Evolutionary conservation across 2,329 filamentous ascomycete species (phyloP).

Genomic region (Xylariales sp.): DNA sequence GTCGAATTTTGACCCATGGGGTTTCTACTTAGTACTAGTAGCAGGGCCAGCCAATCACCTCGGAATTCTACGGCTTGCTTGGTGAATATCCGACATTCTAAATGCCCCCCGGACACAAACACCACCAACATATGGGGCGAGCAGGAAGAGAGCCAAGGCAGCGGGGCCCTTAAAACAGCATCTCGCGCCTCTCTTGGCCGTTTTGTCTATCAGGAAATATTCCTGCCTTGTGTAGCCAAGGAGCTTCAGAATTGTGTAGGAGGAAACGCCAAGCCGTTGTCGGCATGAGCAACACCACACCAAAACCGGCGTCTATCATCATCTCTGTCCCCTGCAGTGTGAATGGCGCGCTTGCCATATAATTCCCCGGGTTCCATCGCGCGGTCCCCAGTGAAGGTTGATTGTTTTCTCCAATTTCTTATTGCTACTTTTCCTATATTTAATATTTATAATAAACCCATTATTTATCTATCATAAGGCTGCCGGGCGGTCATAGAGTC

Average conservation of each 20-base stretch:
- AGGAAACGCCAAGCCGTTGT: constrained; percentile 26
- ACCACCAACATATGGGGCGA: background rate
- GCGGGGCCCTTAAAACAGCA: constrained; percentile 13
- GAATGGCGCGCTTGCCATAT: constrained; percentile 17
- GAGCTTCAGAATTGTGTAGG: constrained; percentile 25
- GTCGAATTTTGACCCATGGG: background rate
- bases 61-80: constrained; percentile 1
- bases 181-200: constrained; percentile 22
- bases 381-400: background rate
- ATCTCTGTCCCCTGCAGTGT: background rate
- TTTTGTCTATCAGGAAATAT: background rate
- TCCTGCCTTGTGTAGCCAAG: constrained; percentile 30
- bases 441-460: background rate
- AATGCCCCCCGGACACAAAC: constrained; percentile 2
- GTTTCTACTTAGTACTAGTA: too few relatives aligned
- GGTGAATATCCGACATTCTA: constrained; percentile 3
- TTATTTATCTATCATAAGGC: background rate
- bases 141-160: constrained; percentile 11
- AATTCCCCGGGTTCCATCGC: background rate
- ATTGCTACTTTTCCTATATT: background rate
- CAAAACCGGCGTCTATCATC: constrained; percentile 20
- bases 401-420: background rate
- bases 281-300: constrained; percentile 1
- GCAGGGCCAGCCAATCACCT: background rate
- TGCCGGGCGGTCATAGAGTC: constrained; percentile 18